Evolutionary conservation across 83 land plant species (phyloP), one percentile per base, ranked within the genome.

Genomic region (Thuja plicata): DNA sequence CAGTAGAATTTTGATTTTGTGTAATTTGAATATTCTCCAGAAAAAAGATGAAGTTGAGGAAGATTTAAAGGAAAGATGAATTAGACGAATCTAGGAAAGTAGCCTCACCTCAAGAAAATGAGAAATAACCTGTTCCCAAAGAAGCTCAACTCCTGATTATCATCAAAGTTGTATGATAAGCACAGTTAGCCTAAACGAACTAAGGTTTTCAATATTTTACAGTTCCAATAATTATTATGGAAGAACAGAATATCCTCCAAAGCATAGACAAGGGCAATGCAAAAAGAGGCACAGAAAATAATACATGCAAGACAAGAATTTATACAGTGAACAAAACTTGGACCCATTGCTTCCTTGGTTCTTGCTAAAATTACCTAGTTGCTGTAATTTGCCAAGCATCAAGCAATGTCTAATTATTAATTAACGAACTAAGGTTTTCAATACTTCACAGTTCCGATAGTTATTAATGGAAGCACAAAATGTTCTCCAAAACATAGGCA

Each of bases 41-140:
- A 41, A 81, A 2, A 30, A 81, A 43, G 41, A 81, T 38, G 24
- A 81, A 81, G 46, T 43, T 43, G 32, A 34, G 84, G 30, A 43
- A 76, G 8, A 43, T 10, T 43, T 9, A 30, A 43, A 19, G 9
- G 46, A 81, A 24, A 40, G 48, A 81, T 38, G 45, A 2, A 81
- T 3, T 21, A 24, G 19, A 43, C 24, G 12, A 81, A 81, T 81
- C 50, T 43, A 24, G 2, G 40, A 86, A 89, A 40, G 19, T 90
- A 21, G 50, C 85, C 54, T 88, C 60, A 98, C 99, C 99, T 98
- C 97, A 88, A 98, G 90, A 82, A 98, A 91, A 91, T 98, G 99
- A 70, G 88, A 93, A 80, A 94, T 92, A 87, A 97, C 92, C 88
- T 92, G 92, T 88, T 97, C 97, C 99, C 99, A 98, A 11, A 98